Base-by-base conservation (phyloP, 2,329 filamentous ascomycete species). In the Colletotrichum chlorophyti region DNA sequence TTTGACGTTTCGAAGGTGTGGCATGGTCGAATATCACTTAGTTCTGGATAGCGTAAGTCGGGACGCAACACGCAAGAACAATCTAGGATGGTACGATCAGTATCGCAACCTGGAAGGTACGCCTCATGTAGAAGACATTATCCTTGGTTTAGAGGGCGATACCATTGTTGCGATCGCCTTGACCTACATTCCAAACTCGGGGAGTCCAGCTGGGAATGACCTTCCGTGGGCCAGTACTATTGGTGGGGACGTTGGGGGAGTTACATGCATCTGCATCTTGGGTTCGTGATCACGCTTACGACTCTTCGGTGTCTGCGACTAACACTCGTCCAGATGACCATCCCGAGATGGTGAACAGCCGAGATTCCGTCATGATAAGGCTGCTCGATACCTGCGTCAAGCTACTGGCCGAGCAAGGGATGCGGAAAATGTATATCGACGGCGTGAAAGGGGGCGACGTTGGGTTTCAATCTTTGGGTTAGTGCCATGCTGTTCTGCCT, bases 41-140 rank as follows among this genome's bases (percentile, higher is more conserved):
- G 79, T 86, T 2, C 65, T 83, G 45, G 74, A 76, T 2, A 76
- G 86, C 63, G 81, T 83, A 9, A 77, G 79, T 50, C 74, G 70
- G 46, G 79, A 81, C 50, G 80, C 79, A 0, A 69, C 69, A 9
- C 73, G 72, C 43, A 78, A 81, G 58, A 73, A 76, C 29, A 75
- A 77, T 40, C 78, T 84, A 63, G 83, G 83, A 38, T 85, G 83
- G 82, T 85, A 81, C 63, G 83, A 87, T 64, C 82, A 85, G 64
- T 87, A 86, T 62, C 77, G 76, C 53, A 78, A 75, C 61, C 72
- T 84, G 9, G 76, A 76, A 40, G 76, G 79, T 61, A 77, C 78
- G 7, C 73, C 74, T 46, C 72, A 79, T 61, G 72, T 84, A 34
- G 73, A 74, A 42, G 82, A 86, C 62, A 77, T 87, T 48, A 66